A percentile compares a stretch with the other conserved stretches of the same genome.
Evolutionary conservation across 2,329 filamentous ascomycete genomes (phyloP).

Genomic region (Aspergillus quadrilineatus): DNA sequence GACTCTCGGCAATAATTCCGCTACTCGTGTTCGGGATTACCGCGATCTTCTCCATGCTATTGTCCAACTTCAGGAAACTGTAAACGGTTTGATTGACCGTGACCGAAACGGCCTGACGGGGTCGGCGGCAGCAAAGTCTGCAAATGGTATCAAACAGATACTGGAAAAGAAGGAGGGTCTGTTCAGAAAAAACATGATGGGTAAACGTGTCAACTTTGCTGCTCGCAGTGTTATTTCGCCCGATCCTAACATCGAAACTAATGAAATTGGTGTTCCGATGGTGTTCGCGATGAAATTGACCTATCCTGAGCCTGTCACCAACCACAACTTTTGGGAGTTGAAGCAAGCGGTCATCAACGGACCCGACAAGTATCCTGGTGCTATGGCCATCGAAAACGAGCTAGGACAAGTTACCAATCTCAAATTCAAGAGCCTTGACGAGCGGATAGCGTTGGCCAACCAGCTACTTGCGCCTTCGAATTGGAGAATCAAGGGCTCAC

Average conservation of each 20-base stretch:
- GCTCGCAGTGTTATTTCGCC: constrained; percentile 97
- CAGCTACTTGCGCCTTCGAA: constrained; percentile 84
- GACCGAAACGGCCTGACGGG: constrained; percentile 82
- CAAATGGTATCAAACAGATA: constrained; percentile 96
- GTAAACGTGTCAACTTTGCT: constrained; percentile 98
- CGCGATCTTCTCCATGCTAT: constrained; percentile 78
- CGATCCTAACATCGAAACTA: constrained; percentile 97
- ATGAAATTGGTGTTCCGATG: constrained; percentile 97
- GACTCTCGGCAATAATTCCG: constrained; percentile 46
- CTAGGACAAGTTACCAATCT: constrained; percentile 88
- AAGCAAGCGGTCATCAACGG: constrained; percentile 96
- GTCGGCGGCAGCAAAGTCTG: constrained; percentile 71
- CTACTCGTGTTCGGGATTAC: constrained; percentile 61
- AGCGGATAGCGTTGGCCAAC: constrained; percentile 85
- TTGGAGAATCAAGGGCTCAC: constrained; percentile 69
- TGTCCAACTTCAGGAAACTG: constrained; percentile 78
- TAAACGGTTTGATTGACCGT: constrained; percentile 90
- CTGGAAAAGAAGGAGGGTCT: constrained; percentile 98
- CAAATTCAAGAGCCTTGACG: constrained; percentile 81
- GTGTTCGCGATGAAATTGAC: constrained; percentile 96
- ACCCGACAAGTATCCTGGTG: constrained; percentile 88
- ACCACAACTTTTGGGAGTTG: constrained; percentile 93
- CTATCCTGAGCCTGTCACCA: constrained; percentile 95
- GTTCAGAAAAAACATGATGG: constrained; percentile 99
- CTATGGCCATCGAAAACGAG: constrained; percentile 92